phyloP scores from a whole-genome alignment of 164 flowering plant genomes.

The Nelumbo lutea region DNA sequence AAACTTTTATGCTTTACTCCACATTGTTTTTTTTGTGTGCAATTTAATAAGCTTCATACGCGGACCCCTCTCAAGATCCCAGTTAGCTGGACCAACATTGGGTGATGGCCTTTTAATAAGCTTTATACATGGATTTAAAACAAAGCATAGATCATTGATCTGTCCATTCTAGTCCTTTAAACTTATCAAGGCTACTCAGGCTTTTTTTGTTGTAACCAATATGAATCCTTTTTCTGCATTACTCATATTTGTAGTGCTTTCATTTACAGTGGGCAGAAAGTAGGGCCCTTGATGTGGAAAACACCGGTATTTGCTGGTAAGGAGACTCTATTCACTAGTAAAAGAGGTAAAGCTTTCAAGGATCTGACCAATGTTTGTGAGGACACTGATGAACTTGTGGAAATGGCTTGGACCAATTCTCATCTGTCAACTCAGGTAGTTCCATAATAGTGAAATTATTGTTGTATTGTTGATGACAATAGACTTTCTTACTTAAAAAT shows the following conservation, averaged over 20 bases:
- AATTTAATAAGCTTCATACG: background rate
- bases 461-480: constrained; percentile 1
- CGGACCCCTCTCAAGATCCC: background rate
- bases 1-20: background rate
- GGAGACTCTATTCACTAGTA: constrained; percentile 7
- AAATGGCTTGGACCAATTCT: constrained; percentile 26
- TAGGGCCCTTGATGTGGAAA: constrained; percentile 44
- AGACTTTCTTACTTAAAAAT: too few species aligned
- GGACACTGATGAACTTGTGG: constrained; percentile 4
- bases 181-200: background rate
- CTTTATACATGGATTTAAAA: background rate
- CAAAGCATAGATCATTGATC: background rate
- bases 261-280: constrained; percentile 60
- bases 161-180: background rate
- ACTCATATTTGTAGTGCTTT: constrained; percentile 8
- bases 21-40: background rate
- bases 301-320: constrained; percentile 17
- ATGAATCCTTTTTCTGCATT: background rate
- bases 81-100: too few species aligned
- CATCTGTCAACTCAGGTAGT: constrained; percentile 42
- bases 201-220: background rate
- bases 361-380: constrained; percentile 22
- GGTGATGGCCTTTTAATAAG: background rate
- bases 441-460: background rate
- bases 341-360: constrained; percentile 18